These are phyloP conservation scores for Rhodotorula diobovata DNA, from an alignment of 768 basidiomycete species.

Conservation along the genomic window DNA sequence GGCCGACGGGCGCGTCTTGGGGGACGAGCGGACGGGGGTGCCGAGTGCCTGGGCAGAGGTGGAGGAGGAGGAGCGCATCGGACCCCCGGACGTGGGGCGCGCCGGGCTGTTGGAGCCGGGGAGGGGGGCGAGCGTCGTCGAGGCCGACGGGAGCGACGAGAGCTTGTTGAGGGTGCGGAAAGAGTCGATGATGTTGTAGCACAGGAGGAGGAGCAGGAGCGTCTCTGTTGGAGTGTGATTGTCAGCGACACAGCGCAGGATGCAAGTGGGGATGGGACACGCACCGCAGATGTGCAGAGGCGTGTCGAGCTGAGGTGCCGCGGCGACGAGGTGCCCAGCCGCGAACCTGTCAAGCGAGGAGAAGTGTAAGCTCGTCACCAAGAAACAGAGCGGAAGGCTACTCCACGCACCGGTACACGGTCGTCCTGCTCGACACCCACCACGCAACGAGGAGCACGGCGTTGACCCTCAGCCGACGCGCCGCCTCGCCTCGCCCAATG, in stretches of 20 bases:
- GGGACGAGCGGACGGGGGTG: conserved; percentile 29
- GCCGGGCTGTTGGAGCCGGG: conserved; percentile 1
- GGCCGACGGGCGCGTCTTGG: conserved; percentile 30
- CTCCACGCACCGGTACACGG: conserved; percentile 19
- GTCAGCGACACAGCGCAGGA: not conserved
- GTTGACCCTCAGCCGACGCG: conserved; percentile 30
- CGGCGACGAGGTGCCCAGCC: conserved; percentile 26
- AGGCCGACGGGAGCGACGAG: conserved; percentile 24
- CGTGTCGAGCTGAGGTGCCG: conserved; percentile 24
- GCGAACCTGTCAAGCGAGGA: conserved; percentile 11
- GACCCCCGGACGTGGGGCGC: conserved; percentile 13
- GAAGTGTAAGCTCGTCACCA: too few relatives aligned
- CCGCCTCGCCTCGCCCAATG: conserved; percentile 28
- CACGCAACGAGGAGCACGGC: conserved; percentile 28
- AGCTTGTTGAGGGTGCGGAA: conserved; percentile 26
- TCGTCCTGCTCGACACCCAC: conserved; percentile 31
- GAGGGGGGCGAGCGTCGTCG: not conserved
- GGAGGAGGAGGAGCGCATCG: not conserved
- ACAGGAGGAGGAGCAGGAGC: conserved; percentile 27
- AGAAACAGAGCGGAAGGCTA: too few relatives aligned
- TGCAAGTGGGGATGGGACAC: not conserved
- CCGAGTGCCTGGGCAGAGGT: not conserved
- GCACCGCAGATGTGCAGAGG: conserved; percentile 25
- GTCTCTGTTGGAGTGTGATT: conserved; percentile 3
- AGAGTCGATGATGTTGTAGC: conserved; percentile 37